Evolutionary conservation across 1,139 yeast genomes (phyloP).

Genomic region (Blastobotrys petasosporus): DNA sequence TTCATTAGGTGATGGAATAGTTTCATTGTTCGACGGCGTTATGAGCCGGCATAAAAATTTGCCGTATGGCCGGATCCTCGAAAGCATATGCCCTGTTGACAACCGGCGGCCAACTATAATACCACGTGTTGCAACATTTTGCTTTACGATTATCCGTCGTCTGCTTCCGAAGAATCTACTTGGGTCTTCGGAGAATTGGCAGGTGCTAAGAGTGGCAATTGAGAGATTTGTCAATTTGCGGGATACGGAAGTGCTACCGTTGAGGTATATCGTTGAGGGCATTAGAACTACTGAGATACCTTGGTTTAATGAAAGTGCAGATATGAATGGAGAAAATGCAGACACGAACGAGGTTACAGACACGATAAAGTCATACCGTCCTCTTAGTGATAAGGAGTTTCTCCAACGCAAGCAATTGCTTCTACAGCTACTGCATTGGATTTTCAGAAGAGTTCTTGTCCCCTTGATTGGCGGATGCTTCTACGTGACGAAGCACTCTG

Average conservation of each 20-base stretch:
- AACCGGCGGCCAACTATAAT: constrained; percentile 1
- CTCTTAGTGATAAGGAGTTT: constrained; percentile 10
- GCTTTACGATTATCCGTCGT: constrained; percentile 20
- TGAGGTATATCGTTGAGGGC: constrained; percentile 30
- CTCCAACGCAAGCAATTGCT: constrained; percentile 31
- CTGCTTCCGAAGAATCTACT: constrained; percentile 49
- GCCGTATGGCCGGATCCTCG: constrained; percentile 6
- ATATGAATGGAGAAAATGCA: constrained; percentile 8
- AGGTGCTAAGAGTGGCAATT: constrained; percentile 37
- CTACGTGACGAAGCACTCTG: constrained; percentile 51
- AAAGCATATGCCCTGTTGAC: constrained; percentile 4
- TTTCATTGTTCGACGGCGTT: not conserved
- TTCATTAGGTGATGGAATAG: not conserved
- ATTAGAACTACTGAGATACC: constrained; percentile 38
- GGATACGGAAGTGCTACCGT: constrained; percentile 28
- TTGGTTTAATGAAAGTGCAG: constrained; percentile 39
- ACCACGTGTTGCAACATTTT: constrained; percentile 12
- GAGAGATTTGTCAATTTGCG: constrained; percentile 38
- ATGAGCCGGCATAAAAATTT: not conserved
- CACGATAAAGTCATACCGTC: too few relatives aligned
- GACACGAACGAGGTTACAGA: too few relatives aligned
- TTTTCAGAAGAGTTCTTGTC: constrained; percentile 45
- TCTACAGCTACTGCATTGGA: constrained; percentile 50
- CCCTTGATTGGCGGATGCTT: constrained; percentile 51
- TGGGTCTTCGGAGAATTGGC: constrained; percentile 51